phyloP scores from a whole-genome alignment of 805 yeast genomes.

The Komagataella pseudopastoris region DNA sequence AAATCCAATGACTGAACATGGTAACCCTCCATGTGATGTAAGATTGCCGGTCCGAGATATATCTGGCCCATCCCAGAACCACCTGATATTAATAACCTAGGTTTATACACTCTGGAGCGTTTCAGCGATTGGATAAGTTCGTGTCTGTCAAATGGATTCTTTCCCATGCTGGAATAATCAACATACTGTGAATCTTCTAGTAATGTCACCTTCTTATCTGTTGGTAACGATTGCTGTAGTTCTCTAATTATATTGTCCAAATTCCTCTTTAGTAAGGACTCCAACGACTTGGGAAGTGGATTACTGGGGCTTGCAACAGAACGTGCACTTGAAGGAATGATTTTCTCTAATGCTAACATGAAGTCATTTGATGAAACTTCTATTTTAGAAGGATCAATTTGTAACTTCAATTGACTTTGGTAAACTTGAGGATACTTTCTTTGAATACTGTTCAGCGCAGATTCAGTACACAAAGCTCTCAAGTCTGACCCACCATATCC shows the following conservation, averaged over 20 bases:
- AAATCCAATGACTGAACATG: constrained; percentile 81
- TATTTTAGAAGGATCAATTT: constrained; percentile 58
- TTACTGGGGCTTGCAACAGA: constrained; percentile 61
- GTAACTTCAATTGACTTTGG: constrained; percentile 54
- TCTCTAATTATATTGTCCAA: constrained; percentile 30
- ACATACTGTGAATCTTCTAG: constrained; percentile 60
- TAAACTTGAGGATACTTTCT: constrained; percentile 90
- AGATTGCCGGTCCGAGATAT: constrained; percentile 69
- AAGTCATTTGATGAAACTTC: constrained; percentile 74
- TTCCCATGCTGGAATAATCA: constrained; percentile 40
- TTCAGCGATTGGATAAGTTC: constrained; percentile 32
- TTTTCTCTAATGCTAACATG: constrained; percentile 70
- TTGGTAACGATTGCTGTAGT: constrained; percentile 51
- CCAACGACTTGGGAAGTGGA: constrained; percentile 65
- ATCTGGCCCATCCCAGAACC: constrained; percentile 74
- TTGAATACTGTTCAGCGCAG: constrained; percentile 86
- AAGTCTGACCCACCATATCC: constrained; percentile 98
- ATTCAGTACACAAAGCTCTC: constrained; percentile 88
- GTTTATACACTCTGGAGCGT: constrained; percentile 57
- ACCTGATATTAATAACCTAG: constrained; percentile 68
- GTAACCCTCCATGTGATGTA: constrained; percentile 77
- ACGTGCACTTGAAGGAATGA: constrained; percentile 86
- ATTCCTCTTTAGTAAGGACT: constrained; percentile 45
- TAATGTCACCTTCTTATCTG: constrained; percentile 34
- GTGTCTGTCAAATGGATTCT: constrained; percentile 56